Base-by-base conservation (phyloP, 108 stramenopile species). In the Bacterosira constricta region DNA sequence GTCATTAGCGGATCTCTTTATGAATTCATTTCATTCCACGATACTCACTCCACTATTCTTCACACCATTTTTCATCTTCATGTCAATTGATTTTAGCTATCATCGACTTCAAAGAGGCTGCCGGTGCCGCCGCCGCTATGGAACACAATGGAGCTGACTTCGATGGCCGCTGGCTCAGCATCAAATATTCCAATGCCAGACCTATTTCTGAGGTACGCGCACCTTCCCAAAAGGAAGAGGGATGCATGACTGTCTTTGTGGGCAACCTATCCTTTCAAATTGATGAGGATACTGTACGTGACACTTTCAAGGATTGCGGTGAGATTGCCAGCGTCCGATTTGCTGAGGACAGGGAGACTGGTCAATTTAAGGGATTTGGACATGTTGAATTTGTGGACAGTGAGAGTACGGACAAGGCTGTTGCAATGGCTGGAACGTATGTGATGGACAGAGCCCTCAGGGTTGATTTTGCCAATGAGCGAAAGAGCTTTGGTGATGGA, bases 281-380 rank as follows among this genome's bases (percentile, higher is more conserved):
- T 51, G 94, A 96, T 62, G 99, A 99, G 76, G 96, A 98, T 25
- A 73, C 88, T 25, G 57, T 99, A 25, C 83, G 91, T 39, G 67
- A 83, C 27, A 67, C 84, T 46, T 99, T 99, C 73, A 88, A 59
- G 38, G 85, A 89, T 26, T 98, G 97, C 75, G 99, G 98, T 25
- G 90, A 89, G 29, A 96, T 99, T 65, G 65, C 77, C 10, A 60
- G 75, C 30, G 82, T 99, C 47, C 90, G 99, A 46, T 98, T 98
- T 68, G 96, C 96, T 6, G 93, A 89, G 61, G 97, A 98, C 74
- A 71, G 95, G 30, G 99, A 99, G 69, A 96, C 94, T 63, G 97
- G 97, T 8, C 91, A 96, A 25, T 99, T 99, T 90, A 94, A 96
- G 76, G 99, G 99, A 56, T 97, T 93, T 69, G 97, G 96, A 10